Percentiles rank a stretch among this genome's conserved stretches.
phyloP scores from a whole-genome alignment of 441 rosid genomes.

The Bocquillonia castaneifolia region DNA sequence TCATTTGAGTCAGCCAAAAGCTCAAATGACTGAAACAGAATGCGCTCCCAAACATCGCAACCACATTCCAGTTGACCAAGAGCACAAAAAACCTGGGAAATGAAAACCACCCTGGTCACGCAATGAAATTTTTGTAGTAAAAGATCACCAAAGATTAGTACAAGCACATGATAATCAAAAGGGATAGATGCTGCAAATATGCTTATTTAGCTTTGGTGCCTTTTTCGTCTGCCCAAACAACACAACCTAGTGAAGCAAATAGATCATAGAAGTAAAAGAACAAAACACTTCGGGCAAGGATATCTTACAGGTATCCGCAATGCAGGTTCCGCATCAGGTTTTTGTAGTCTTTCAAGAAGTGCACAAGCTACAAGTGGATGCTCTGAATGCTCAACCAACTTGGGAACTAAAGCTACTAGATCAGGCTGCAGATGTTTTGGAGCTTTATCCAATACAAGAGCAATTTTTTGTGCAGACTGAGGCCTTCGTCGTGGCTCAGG shows the following conservation, averaged over 20 bases:
- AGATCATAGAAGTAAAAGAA: constrained; percentile 11
- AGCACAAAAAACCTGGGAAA: constrained; percentile 75
- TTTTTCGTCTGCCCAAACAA: not conserved
- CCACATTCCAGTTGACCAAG: constrained; percentile 86
- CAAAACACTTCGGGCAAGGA: constrained; percentile 10
- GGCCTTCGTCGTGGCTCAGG: constrained; percentile 95
- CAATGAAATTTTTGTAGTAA: constrained; percentile 2
- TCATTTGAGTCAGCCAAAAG: constrained; percentile 68
- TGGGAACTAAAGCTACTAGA: constrained; percentile 85
- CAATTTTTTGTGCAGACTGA: constrained; percentile 86
- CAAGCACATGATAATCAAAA: constrained; percentile 11
- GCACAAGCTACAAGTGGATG: constrained; percentile 86
- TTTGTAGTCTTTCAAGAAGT: constrained; percentile 81
- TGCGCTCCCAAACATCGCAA: constrained; percentile 79
- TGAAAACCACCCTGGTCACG: constrained; percentile 14
- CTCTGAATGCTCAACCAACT: constrained; percentile 94
- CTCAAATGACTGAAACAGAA: constrained; percentile 66
- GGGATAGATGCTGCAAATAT: constrained; percentile 14
- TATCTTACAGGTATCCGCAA: constrained; percentile 76
- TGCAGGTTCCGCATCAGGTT: constrained; percentile 84
- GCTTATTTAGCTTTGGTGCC: not conserved
- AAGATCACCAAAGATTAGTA: not conserved
- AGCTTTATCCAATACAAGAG: constrained; percentile 90
- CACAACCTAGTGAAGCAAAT: not conserved
- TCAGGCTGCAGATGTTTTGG: constrained; percentile 89